Conservation (phyloP, 352 stramenopile species). For the Globisporangium emineosum region DNA sequence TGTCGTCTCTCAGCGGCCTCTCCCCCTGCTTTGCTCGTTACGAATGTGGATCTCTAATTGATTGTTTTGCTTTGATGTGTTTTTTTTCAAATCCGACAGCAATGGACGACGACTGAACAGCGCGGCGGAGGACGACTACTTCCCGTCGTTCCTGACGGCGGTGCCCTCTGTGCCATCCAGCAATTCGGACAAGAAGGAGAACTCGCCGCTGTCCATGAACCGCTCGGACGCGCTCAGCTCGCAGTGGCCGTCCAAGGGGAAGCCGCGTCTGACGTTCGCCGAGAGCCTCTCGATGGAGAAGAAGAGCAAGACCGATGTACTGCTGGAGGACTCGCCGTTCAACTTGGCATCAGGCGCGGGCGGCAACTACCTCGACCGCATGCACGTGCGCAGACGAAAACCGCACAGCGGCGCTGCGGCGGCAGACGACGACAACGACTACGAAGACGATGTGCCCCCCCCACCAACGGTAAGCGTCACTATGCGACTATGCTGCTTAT, state of each 20-base stretch:
- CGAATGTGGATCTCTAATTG: neutral
- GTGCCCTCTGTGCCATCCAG: conserved; percentile 40
- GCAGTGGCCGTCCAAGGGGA: conserved; percentile 22
- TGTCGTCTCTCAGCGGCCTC: neutral
- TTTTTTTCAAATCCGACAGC: neutral
- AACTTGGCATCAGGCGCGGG: conserved; percentile 28
- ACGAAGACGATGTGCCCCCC: conserved; percentile 52
- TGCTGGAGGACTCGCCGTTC: conserved; percentile 63
- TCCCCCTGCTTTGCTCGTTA: neutral
- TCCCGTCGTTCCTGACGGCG: conserved; percentile 66
- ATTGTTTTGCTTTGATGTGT: neutral
- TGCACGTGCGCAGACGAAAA: conserved; percentile 53
- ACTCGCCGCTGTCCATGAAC: conserved; percentile 25
- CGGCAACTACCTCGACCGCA: conserved; percentile 36
- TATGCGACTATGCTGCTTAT: neutral
- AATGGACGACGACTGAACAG: conserved; percentile 21
- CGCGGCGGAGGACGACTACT: conserved; percentile 68
- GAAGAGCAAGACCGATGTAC: conserved; percentile 34
- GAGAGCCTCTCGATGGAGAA: conserved; percentile 74
- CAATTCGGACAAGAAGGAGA: conserved; percentile 52
- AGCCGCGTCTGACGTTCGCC: conserved; percentile 54
- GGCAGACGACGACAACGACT: conserved; percentile 20
- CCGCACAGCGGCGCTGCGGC: conserved; percentile 15
- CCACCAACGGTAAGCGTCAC: conserved; percentile 40
- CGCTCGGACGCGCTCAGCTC: conserved; percentile 25